phyloP scores from a whole-genome alignment of 805 yeast species.

The Helenozyma baotianmanensis region DNA sequence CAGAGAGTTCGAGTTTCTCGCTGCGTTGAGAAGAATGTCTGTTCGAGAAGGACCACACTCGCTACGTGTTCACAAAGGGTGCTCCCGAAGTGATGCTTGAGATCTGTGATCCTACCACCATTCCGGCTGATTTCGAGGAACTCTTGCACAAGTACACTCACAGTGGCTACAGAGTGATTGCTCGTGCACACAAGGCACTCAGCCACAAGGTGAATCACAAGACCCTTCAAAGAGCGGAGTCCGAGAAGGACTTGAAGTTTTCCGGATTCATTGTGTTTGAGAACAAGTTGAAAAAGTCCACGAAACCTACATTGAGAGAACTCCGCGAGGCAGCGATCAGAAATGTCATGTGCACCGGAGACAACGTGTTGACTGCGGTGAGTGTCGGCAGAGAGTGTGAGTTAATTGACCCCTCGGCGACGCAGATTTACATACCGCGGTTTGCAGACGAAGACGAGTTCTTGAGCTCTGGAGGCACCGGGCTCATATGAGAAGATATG shows the following conservation, averaged over 20 bases:
- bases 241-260: constrained; percentile 68
- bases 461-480: constrained; percentile 25
- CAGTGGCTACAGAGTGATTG: constrained; percentile 91
- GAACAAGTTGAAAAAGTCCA: constrained; percentile 74
- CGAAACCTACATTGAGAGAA: constrained; percentile 55
- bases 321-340: constrained; percentile 68
- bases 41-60: constrained; percentile 36
- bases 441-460: constrained; percentile 35
- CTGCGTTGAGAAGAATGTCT: constrained; percentile 86
- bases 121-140: constrained; percentile 74
- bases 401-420: constrained; percentile 43
- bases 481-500: constrained; percentile 64
- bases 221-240: constrained; percentile 50
- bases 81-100: constrained; percentile 92
- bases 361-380: constrained; percentile 88
- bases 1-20: constrained; percentile 73
- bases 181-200: constrained; percentile 71
- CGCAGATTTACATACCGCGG: constrained; percentile 50
- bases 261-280: constrained; percentile 90
- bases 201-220: constrained; percentile 5
- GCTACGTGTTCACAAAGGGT: constrained; percentile 68
- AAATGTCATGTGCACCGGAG: constrained; percentile 97
- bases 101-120: constrained; percentile 63
- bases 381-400: constrained; percentile 88
- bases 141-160: constrained; percentile 83